Percentiles rank a stretch among this genome's conserved stretches.
These are phyloP conservation scores for Capsicum baccatum DNA, from an alignment of 257 asterid genomes.

Conservation along the genomic window DNA sequence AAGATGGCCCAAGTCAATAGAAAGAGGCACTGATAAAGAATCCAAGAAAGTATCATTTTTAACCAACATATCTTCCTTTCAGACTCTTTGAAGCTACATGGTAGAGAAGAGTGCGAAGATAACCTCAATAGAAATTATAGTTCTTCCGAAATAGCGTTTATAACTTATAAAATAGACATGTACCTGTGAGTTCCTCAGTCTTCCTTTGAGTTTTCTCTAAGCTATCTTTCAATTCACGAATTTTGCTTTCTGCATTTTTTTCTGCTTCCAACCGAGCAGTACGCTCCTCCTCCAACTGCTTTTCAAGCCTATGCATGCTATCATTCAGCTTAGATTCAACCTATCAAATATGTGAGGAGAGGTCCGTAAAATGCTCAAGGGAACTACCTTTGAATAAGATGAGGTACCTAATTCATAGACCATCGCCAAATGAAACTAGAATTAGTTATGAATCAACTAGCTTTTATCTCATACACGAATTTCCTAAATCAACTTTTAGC, in stretches of 20 bases:
- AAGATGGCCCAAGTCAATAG: neutral
- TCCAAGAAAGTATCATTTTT: neutral
- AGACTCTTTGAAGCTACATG: neutral
- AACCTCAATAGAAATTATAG: neutral
- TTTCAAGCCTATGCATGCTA: constrained; percentile 41
- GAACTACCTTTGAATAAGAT: neutral
- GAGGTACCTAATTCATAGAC: neutral
- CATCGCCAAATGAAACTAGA: neutral
- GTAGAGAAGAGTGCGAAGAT: neutral
- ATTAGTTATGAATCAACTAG: neutral
- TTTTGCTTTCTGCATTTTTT: constrained; percentile 41
- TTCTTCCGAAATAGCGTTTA: neutral
- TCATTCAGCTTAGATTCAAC: constrained; percentile 44
- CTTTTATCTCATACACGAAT: neutral
- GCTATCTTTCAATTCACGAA: constrained; percentile 48
- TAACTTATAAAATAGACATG: neutral
- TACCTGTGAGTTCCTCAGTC: constrained; percentile 46
- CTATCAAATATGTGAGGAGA: constrained; percentile 26
- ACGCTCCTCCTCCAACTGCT: constrained; percentile 39
- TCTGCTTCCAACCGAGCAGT: constrained; percentile 34
- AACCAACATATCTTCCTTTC: neutral
- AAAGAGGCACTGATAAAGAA: neutral
- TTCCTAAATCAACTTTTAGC: neutral
- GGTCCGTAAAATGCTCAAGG: neutral
- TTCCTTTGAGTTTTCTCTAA: constrained; percentile 58